phyloP scores from a whole-genome alignment of 768 basidiomycete species.

The Collybia sp. region DNA sequence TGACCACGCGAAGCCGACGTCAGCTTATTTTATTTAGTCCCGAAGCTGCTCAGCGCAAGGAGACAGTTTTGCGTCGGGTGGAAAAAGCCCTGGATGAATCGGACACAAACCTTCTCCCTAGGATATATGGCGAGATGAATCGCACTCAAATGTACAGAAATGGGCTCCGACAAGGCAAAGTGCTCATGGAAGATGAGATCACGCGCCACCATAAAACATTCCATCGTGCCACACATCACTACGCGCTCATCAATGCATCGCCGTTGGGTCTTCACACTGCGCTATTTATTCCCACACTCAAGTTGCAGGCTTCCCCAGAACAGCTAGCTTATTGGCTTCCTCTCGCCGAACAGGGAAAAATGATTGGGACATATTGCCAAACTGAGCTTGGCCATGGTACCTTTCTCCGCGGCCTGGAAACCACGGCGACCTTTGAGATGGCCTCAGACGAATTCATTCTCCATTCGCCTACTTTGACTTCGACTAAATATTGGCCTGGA shows the following conservation, averaged over 20 bases:
- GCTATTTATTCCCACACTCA: conserved; percentile 19
- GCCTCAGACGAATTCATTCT: conserved; percentile 17
- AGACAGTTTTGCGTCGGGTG: conserved; percentile 8
- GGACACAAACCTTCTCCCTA: conserved; percentile 4
- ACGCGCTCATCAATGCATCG: conserved; percentile 15
- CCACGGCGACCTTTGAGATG: conserved; percentile 16
- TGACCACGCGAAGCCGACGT: too few relatives aligned
- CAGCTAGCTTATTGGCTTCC: conserved; percentile 19
- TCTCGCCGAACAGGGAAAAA: conserved; percentile 13
- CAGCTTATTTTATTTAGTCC: neutral
- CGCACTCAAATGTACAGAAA: conserved; percentile 17
- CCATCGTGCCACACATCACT: conserved; percentile 8
- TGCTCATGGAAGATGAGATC: conserved; percentile 14
- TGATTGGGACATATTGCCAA: conserved; percentile 9
- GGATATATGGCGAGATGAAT: conserved; percentile 10
- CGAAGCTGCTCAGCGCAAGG: conserved; percentile 5
- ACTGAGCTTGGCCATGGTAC: conserved; percentile 22
- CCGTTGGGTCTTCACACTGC: conserved; percentile 19
- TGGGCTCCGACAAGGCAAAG: conserved; percentile 16
- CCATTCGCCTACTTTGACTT: conserved; percentile 1
- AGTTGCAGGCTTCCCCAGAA: conserved; percentile 14
- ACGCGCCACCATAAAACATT: conserved; percentile 10
- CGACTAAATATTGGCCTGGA: conserved; percentile 21
- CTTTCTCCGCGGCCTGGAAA: conserved; percentile 18
- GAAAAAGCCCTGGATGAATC: conserved; percentile 8